phyloP scores from a whole-genome alignment of 768 basidiomycete genomes.

The Trametes maxima region DNA sequence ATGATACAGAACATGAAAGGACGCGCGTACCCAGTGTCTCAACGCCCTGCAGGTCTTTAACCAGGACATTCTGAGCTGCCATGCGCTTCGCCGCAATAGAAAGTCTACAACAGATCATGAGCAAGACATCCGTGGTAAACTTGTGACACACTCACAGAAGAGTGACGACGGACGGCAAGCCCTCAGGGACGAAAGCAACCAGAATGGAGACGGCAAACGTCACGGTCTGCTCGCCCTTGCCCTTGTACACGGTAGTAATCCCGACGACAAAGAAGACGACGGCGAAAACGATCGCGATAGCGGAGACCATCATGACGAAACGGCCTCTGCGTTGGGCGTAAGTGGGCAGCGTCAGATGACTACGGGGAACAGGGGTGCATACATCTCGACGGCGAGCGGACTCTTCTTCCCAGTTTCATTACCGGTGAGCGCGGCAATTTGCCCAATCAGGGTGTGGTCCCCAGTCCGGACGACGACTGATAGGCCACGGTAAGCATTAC shows the following conservation, averaged over 20 bases:
- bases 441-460: conserved; percentile 67
- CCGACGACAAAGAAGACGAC: conserved; percentile 68
- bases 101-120: conserved; percentile 32
- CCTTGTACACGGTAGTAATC: conserved; percentile 66
- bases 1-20: background rate
- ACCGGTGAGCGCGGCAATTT: conserved; percentile 69
- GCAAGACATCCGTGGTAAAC: too few relatives aligned
- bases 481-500: background rate
- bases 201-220: conserved; percentile 64
- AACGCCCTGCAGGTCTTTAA: conserved; percentile 73
- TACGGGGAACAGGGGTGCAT: conserved; percentile 20
- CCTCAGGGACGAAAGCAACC: conserved; percentile 63
- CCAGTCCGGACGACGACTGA: conserved; percentile 67
- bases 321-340: conserved; percentile 42
- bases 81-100: conserved; percentile 74
- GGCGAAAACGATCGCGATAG: conserved; percentile 62
- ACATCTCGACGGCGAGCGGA: conserved; percentile 71
- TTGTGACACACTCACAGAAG: conserved; percentile 40
- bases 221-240: conserved; percentile 59
- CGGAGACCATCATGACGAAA: conserved; percentile 65
- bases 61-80: conserved; percentile 72
- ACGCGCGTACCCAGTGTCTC: conserved; percentile 56
- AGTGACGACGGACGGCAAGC: conserved; percentile 69
- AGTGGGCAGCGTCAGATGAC: conserved; percentile 7
- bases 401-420: conserved; percentile 65